These are phyloP conservation scores for Podaxis sp. DNA, from an alignment of 768 basidiomycete species.

Conservation along the genomic window DNA sequence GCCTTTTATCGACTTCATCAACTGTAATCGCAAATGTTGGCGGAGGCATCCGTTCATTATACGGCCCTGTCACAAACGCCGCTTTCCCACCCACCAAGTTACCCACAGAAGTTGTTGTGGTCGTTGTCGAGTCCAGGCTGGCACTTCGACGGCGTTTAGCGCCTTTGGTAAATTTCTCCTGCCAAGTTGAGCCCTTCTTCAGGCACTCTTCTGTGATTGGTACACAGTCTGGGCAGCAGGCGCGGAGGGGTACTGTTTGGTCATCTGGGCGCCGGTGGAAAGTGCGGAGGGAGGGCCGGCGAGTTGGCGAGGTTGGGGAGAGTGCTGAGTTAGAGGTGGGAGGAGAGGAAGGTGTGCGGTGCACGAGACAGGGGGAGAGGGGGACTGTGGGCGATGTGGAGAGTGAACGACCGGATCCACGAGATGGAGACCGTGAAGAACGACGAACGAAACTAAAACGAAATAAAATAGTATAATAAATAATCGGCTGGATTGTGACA, in stretches of 20 bases:
- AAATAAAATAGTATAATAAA: not conserved
- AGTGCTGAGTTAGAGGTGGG: slow-evolving; percentile 14
- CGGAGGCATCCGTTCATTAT: slow-evolving; percentile 2
- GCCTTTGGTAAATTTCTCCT: slow-evolving; percentile 61
- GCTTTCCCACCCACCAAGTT: slow-evolving; percentile 4
- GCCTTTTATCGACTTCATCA: slow-evolving; percentile 64
- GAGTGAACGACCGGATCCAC: slow-evolving; percentile 30
- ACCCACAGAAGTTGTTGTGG: not conserved
- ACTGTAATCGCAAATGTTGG: slow-evolving; percentile 46
- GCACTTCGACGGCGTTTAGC: slow-evolving; percentile 57
- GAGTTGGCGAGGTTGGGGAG: slow-evolving; percentile 18
- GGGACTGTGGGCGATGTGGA: slow-evolving; percentile 29
- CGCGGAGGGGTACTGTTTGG: slow-evolving; percentile 65
- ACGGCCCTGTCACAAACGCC: not conserved
- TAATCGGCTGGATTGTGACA: not conserved
- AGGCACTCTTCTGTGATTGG: slow-evolving; percentile 56
- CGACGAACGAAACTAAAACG: slow-evolving; percentile 14
- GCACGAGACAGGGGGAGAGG: slow-evolving; percentile 57
- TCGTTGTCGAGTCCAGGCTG: slow-evolving; percentile 32
- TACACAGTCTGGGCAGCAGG: slow-evolving; percentile 69
- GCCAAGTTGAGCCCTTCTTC: slow-evolving; percentile 56
- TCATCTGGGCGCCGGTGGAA: slow-evolving; percentile 33
- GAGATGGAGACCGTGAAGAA: slow-evolving; percentile 15
- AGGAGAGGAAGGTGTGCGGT: slow-evolving; percentile 33
- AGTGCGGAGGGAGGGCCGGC: slow-evolving; percentile 35